A percentile compares a stretch with the other conserved stretches of the same genome.
phyloP scores from a whole-genome alignment of 2,329 filamentous ascomycete genomes.

The Alternaria novae-zelandiae region DNA sequence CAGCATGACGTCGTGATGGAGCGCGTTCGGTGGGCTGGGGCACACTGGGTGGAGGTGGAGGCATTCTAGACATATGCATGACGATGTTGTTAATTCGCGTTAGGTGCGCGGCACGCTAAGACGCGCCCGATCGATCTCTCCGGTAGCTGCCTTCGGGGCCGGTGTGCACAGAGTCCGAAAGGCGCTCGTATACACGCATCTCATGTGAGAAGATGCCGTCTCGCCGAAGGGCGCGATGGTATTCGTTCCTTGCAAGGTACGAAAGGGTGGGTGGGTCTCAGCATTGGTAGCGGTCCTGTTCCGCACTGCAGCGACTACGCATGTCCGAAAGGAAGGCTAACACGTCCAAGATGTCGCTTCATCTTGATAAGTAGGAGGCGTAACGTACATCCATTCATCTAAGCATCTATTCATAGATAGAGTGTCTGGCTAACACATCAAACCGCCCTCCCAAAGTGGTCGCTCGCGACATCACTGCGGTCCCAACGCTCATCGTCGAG shows the following conservation, averaged over 20 bases:
- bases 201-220: not conserved
- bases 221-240: not conserved
- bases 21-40: constrained; percentile 13
- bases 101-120: constrained; percentile 22
- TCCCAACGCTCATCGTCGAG: not conserved
- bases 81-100: constrained; percentile 26
- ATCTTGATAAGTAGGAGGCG: not conserved
- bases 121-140: constrained; percentile 3
- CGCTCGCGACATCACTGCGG: not conserved
- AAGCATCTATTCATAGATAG: not conserved
- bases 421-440: not conserved
- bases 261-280: not conserved
- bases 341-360: not conserved
- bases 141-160: constrained; percentile 1
- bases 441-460: not conserved
- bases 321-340: not conserved
- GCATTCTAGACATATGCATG: constrained; percentile 30
- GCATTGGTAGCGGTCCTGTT: not conserved
- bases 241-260: not conserved
- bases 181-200: not conserved
- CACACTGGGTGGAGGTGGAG: constrained; percentile 16
- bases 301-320: not conserved
- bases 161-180: constrained; percentile 2
- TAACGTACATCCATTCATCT: not conserved
- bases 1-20: constrained; percentile 28